Evolutionary conservation across 768 basidiomycete genomes (phyloP), one percentile per base, ranked within the genome.

Genomic region (Naganishia vaughanmartiniae): DNA sequence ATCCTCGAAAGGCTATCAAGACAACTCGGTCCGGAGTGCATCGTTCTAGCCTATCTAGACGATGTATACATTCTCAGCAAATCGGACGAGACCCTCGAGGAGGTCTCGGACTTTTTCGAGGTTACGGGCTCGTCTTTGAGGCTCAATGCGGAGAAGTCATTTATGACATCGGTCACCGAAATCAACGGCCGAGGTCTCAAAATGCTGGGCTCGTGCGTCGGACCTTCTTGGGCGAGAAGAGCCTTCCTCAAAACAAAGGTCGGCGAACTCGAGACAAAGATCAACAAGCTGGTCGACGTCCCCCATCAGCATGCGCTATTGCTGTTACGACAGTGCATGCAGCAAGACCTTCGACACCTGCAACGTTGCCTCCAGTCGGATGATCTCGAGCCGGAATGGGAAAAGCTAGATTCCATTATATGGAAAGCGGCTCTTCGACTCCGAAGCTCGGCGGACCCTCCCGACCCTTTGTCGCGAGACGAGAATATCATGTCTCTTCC

Each of bases 21-120:
- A 5, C 30, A 36, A 34, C 71, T 75, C n/a, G 74, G 74, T 11
- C 65, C 60, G 9, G 21, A 65, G 4, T 63, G 28, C 34, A 17
- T 58, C 5, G 65, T 75, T 19, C 31, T 75, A 15, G 70, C 74
- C 42, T 75, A 75, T 54, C n/a, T n/a, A n/a, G n/a, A n/a, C n/a
- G n/a, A n/a, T n/a, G n/a, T n/a, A n/a, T n/a, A 66, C 69, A 72
- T 75, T 45, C 67, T 75, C 65, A 39, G 42, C 42, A 34, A 51
- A 10, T 33, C 67, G 26, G 42, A 54, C 14, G 51, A 70, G 4
- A 51, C 51, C 24, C 63, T 72, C 26, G 30, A 45, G 1, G 45
- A 21, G n/a, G 60, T 65, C 2, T 4, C 31, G 15, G 46, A 26
- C 24, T 73, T 68, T 56, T 58, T 73, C 53, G 9, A 2, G 6